Base-by-base conservation (phyloP, 805 yeast genomes). In the Huiozyma sinensis region DNA sequence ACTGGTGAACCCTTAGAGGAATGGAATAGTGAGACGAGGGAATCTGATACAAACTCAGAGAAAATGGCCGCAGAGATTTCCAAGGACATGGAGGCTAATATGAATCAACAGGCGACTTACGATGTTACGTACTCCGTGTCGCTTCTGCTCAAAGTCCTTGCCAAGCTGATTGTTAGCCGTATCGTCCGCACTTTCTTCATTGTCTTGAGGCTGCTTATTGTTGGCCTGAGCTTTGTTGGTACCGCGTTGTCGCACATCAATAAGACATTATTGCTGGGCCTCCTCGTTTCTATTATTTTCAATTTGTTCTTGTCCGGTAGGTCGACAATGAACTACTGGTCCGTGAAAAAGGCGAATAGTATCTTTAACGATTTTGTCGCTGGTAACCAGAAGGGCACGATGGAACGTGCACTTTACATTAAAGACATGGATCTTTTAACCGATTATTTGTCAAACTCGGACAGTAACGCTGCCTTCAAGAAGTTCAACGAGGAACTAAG, bases 371-470 rank as follows among this genome's bases (percentile, higher is more conserved):
- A 53, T 12, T 57, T 62, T 8, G 48, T 65, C 27, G 43, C 65
- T 6, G 52, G 56, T 4, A 57, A 55, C 1, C 39, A 48, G 6
- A 41, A 43, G 17, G 39, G 45, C 24, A 60, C 71, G 6, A 68
- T 86, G 67, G 75, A 75, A 46, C 64, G 95, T 33, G 78, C 87
- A 0, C 61, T 89, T 1, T 76, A 77, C 44, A 53, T 81, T 38
- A 61, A 68, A 38, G 95, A 88, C 46, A 53, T 82, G 29, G 73
- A 76, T 38, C 35, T 58, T 0, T 47, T 67, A 30, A 43, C 64
- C 0, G 37, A 50, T 4, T 79, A 77, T 4, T 49, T 72, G 31
- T 41, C 71, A 2, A 45, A 52, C 9, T 63, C 68, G n/a, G 48
- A 61, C 5, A 35, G 37, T 2, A 54, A 58, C 30, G 44, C 54